Percentiles rank a stretch among this genome's conserved stretches.
phyloP scores from a whole-genome alignment of 495 filamentous ascomycete genomes.

The Penicillium atrosanguineum region DNA sequence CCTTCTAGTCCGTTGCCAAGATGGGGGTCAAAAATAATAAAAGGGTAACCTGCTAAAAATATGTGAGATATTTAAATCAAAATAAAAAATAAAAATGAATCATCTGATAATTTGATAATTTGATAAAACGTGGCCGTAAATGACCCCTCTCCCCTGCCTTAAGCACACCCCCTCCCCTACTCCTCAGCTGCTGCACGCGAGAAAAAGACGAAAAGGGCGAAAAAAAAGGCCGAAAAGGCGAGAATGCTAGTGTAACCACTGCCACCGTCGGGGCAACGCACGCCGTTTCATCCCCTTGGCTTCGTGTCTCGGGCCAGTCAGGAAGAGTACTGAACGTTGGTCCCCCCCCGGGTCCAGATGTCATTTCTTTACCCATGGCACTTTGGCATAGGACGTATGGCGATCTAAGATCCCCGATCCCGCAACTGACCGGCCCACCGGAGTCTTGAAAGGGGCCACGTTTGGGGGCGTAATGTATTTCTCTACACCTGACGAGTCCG shows the following conservation, averaged over 20 bases:
- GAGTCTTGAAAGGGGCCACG: background rate
- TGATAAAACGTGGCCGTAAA: slow-evolving; percentile 15
- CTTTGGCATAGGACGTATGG: background rate
- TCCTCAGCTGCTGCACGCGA: slow-evolving; percentile 11
- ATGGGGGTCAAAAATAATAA: background rate
- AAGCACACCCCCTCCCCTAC: background rate
- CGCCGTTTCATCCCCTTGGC: slow-evolving; percentile 13
- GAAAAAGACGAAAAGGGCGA: slow-evolving; percentile 13
- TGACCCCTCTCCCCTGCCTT: background rate
- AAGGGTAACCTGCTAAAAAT: too few species aligned
- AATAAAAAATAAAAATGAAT: slow-evolving; percentile 1
- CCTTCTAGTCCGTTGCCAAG: slow-evolving; percentile 30
- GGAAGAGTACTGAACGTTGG: slow-evolving; percentile 12
- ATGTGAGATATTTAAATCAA: background rate
- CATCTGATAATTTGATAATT: too few species aligned
- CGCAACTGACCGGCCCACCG: slow-evolving; percentile 4
- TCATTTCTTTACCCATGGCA: background rate
- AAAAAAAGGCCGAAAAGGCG: background rate
- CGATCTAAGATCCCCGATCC: slow-evolving; percentile 11
- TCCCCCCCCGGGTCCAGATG: slow-evolving; percentile 7
- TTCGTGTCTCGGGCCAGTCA: slow-evolving; percentile 18
- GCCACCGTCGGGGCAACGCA: slow-evolving; percentile 5
- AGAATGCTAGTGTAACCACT: slow-evolving; percentile 22
- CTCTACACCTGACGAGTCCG: slow-evolving; percentile 3
- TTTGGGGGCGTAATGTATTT: background rate